Evolutionary conservation across 2,329 filamentous ascomycete genomes (phyloP), one percentile per base, ranked within the genome.

Genomic region (Xylariales sp.): DNA sequence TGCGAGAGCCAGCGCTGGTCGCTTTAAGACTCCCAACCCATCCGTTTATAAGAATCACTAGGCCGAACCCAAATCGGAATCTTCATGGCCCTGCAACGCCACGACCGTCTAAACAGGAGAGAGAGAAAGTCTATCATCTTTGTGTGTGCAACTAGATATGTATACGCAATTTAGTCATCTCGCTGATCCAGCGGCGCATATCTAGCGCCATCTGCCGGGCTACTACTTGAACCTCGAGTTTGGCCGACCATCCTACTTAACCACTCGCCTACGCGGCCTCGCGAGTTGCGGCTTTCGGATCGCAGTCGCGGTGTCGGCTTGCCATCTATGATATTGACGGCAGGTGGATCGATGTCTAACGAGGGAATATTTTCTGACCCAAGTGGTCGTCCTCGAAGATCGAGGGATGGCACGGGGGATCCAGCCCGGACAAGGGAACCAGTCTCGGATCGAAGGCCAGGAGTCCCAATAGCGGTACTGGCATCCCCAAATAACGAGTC

Each of bases 401-500:
- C 90, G 72, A 93, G 88, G 10, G 91, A 94, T 41, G 91, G 91
- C 8, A 92, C 87, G 1, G 93, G 93, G n/a, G 94, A 97, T 50
- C 89, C 89, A 46, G 87, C 86, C 52, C 90, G 88, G 80, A 97
- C 90, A 10, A 97, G 84, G 2, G 93, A 93, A n/a, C 92, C 93
- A 8, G 90, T 90, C 81, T 97, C 94, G 12, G 81, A 81, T 63
- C 90, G 90, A 1, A 93, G 85, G 52, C 90, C 89, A 1, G 95
- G 94, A 0, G 95, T 97, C 48, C 84, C 86, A 57, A 93, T 90
- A 10, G 91, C 88, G 2, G 93, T 94, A 32, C 93, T 96, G 43
- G 94, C 93, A 79, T 99, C 96, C 71, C 96, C 96, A 76, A 99
- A 99, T 16, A 99, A 83, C 2, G 89, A 87, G 78, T 97, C 93